A percentile compares a stretch with the other conserved stretches of the same genome.
Conservation (phyloP, 306 rosid genomes). For the Begonia loranthoides region DNA sequence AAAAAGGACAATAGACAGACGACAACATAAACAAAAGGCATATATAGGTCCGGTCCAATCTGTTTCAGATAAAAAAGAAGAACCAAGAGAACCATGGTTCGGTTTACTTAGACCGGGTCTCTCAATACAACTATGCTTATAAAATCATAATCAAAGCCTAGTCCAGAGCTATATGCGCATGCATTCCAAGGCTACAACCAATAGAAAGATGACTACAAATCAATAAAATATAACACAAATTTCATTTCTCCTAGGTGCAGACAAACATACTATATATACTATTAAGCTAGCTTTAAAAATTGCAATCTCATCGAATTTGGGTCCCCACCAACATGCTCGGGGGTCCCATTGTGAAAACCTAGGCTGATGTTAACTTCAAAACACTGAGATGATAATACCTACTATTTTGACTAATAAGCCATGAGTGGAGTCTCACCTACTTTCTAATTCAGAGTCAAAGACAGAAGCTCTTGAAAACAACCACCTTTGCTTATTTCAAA, state of each 20-base stretch:
- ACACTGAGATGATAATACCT: constrained; percentile 6
- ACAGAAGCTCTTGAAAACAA: constrained; percentile 9
- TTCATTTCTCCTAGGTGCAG: not conserved
- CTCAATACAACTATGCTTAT: no score
- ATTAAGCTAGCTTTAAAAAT: constrained; percentile 3
- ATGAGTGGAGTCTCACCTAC: constrained; percentile 31
- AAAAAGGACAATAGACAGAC: no score
- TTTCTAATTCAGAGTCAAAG: constrained; percentile 14
- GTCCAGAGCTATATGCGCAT: no score
- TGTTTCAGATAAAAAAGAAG: no score
- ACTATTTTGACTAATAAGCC: constrained; percentile 24
- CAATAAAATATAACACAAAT: not conserved
- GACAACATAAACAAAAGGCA: no score
- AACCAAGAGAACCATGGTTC: no score
- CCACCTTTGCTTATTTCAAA: constrained; percentile 6
- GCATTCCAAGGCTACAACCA: no score
- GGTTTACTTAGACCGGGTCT: no score
- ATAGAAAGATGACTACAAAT: no score
- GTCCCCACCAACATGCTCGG: constrained; percentile 7
- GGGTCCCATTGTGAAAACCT: constrained; percentile 8
- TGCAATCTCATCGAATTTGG: constrained; percentile 5
- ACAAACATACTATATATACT: constrained; percentile 3
- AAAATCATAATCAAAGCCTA: no score
- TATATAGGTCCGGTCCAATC: no score
- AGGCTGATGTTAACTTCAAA: constrained; percentile 12